A percentile compares a stretch with the other conserved stretches of the same genome.
These are phyloP conservation scores for Dendrostoma leiphaemia DNA, from an alignment of 2,329 filamentous ascomycete genomes.

Conservation along the genomic window DNA sequence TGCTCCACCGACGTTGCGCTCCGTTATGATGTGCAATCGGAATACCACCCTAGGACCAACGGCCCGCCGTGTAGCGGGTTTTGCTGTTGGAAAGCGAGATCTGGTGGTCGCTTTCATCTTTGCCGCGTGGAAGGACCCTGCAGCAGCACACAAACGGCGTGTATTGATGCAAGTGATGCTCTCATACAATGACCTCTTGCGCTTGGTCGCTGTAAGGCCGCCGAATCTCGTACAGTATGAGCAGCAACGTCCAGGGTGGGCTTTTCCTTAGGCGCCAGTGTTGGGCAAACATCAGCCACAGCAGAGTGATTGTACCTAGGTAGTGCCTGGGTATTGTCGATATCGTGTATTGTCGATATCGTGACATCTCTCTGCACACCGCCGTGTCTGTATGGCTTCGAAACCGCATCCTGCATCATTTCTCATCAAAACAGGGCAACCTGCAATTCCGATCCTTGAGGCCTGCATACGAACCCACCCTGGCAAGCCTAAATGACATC, in stretches of 20 bases:
- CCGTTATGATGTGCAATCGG: neutral
- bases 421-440: constrained; percentile 8
- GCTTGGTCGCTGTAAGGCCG: neutral
- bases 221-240: constrained; percentile 8
- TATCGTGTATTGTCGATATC: too few relatives aligned
- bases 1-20: neutral
- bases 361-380: constrained; percentile 10
- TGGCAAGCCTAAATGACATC: constrained; percentile 2
- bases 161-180: neutral
- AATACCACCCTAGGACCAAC: neutral
- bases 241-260: constrained; percentile 1
- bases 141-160: neutral
- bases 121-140: neutral
- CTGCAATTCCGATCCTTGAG: constrained; percentile 4
- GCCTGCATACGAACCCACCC: constrained; percentile 7
- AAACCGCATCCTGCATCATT: constrained; percentile 1
- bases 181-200: neutral
- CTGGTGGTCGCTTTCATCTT: neutral
- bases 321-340: too few relatives aligned
- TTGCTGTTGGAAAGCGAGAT: too few relatives aligned
- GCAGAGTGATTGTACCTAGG: too few relatives aligned
- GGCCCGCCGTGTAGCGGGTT: too few relatives aligned
- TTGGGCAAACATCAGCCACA: constrained; percentile 5
- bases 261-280: neutral
- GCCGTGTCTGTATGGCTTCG: neutral